A percentile compares a stretch with the other conserved stretches of the same genome.
phyloP scores from a whole-genome alignment of 2,329 filamentous ascomycete species.

The Didymella arachidicola region DNA sequence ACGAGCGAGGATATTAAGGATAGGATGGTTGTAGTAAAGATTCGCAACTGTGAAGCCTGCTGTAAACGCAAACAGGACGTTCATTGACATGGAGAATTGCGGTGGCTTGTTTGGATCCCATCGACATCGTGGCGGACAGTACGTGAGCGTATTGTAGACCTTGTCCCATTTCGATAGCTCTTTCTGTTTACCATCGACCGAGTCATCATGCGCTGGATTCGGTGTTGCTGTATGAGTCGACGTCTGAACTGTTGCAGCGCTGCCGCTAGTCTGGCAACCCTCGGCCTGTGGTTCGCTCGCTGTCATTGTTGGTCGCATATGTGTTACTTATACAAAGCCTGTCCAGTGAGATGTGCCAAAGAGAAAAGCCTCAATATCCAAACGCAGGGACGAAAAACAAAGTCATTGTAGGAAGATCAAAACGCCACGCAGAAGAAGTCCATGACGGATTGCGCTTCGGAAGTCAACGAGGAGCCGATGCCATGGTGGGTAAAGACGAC shows the following conservation, averaged over 20 bases:
- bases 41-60: conserved; percentile 80
- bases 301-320: conserved; percentile 16
- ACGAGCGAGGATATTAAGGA: conserved; percentile 75
- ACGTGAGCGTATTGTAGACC: conserved; percentile 55
- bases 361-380: background rate
- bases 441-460: conserved; percentile 23
- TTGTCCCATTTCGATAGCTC: conserved; percentile 30
- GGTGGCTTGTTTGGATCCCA: conserved; percentile 73
- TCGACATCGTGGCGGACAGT: conserved; percentile 71
- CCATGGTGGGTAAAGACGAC: conserved; percentile 20
- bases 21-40: conserved; percentile 82
- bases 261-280: background rate
- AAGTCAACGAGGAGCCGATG: conserved; percentile 25
- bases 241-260: conserved; percentile 3
- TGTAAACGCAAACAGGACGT: conserved; percentile 73
- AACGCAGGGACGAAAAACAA: conserved; percentile 1
- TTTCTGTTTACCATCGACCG: background rate
- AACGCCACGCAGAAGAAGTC: conserved; percentile 13
- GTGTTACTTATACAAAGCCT: background rate
- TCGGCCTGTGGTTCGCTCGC: conserved; percentile 8
- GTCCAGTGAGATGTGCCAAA: background rate
- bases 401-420: conserved; percentile 3
- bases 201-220: background rate
- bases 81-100: conserved; percentile 71
- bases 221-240: background rate